A percentile compares a stretch with the other conserved stretches of the same genome.
phyloP scores from a whole-genome alignment of 2,329 filamentous ascomycete genomes.

The Alternaria sp. region DNA sequence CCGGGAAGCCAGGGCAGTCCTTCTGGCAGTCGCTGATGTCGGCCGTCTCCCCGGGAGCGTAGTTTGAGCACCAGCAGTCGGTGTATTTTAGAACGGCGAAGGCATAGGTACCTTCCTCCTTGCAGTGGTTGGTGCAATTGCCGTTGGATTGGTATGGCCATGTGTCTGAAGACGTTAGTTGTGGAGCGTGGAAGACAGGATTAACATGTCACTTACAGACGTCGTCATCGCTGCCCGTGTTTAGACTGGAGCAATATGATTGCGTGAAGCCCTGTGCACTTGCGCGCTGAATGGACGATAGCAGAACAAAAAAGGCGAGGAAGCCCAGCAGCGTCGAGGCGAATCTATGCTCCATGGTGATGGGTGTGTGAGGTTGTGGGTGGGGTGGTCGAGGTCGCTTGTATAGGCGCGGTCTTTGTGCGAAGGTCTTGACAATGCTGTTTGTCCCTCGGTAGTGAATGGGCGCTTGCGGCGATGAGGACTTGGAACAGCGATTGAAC shows the following conservation, averaged over 20 bases:
- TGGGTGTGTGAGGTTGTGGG: conserved; percentile 5
- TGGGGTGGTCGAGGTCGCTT: conserved; percentile 3
- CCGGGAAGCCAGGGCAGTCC: conserved; percentile 71
- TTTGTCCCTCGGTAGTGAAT: conserved; percentile 13
- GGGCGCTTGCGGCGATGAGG: conserved; percentile 6
- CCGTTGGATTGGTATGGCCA: conserved; percentile 69
- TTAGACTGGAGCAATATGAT: conserved; percentile 55
- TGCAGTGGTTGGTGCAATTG: conserved; percentile 68
- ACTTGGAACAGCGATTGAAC: conserved; percentile 32
- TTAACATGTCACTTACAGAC: conserved; percentile 39
- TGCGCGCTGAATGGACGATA: conserved; percentile 17
- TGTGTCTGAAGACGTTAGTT: conserved; percentile 22
- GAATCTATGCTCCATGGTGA: conserved; percentile 23
- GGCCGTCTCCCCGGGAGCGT: conserved; percentile 60
- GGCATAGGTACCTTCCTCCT: conserved; percentile 58
- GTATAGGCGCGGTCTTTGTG: conserved; percentile 1
- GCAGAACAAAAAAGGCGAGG: conserved; percentile 23
- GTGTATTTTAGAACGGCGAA: conserved; percentile 71
- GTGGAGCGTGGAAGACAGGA: neutral
- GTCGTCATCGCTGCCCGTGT: conserved; percentile 44
- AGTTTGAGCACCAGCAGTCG: conserved; percentile 78
- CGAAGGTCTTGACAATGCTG: neutral
- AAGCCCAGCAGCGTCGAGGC: conserved; percentile 20
- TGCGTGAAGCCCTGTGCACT: conserved; percentile 3
- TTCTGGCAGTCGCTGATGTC: conserved; percentile 59